Evolutionary conservation across 805 yeast genomes (phyloP).

Genomic region (Candida odintsovae): DNA sequence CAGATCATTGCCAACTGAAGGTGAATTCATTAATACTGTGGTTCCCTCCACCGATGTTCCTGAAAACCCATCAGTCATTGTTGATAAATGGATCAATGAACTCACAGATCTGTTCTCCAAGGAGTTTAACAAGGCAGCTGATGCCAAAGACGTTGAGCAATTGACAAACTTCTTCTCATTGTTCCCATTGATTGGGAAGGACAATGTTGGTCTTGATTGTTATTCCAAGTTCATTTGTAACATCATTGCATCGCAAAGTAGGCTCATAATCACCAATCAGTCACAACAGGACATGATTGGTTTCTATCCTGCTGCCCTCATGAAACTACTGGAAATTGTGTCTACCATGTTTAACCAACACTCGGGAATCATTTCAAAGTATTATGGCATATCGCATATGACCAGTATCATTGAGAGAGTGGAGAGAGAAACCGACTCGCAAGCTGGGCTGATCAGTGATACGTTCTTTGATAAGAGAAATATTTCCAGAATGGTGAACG

Average conservation of each 20-base stretch:
- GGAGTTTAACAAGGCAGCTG: conserved; percentile 70
- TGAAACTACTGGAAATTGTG: conserved; percentile 74
- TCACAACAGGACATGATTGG: conserved; percentile 39
- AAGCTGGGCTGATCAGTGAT: conserved; percentile 82
- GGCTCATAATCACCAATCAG: conserved; percentile 50
- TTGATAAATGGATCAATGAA: conserved; percentile 53
- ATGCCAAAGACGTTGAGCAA: conserved; percentile 54
- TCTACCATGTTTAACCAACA: conserved; percentile 85
- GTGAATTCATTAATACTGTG: conserved; percentile 69
- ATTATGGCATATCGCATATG: conserved; percentile 64
- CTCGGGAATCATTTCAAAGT: conserved; percentile 65
- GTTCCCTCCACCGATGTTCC: conserved; percentile 88
- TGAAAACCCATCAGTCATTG: conserved; percentile 57
- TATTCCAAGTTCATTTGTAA: conserved; percentile 85
- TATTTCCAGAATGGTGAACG: conserved; percentile 48
- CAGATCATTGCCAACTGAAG: conserved; percentile 51
- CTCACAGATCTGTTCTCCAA: conserved; percentile 50
- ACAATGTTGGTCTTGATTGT: conserved; percentile 64
- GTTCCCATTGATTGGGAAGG: conserved; percentile 80
- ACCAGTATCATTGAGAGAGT: conserved; percentile 62
- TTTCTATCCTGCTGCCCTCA: conserved; percentile 52
- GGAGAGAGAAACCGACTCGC: conserved; percentile 89
- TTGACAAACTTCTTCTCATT: conserved; percentile 77
- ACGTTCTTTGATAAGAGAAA: conserved; percentile 74
- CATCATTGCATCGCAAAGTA: conserved; percentile 74